Evolutionary conservation across 2,329 filamentous ascomycete species (phyloP).

Genomic region (Exophiala alcalophila): DNA sequence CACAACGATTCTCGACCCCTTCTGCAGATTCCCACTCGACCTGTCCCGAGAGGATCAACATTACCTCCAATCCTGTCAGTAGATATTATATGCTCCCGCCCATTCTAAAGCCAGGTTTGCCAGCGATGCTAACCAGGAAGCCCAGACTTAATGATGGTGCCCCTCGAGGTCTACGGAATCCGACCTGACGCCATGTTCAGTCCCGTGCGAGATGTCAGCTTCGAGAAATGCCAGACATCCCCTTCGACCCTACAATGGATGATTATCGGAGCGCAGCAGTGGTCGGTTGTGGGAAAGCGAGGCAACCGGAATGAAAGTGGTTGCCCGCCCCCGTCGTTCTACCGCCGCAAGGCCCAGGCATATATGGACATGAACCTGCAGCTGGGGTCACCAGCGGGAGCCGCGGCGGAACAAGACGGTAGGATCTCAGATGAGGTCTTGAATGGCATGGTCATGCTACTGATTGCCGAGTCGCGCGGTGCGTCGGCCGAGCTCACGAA

Average conservation of each 20-base stretch:
- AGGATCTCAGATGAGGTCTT: background rate
- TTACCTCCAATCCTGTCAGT: background rate
- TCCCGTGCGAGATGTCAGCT: background rate
- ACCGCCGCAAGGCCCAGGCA: background rate
- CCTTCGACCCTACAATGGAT: background rate
- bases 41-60: background rate
- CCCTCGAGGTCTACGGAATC: background rate
- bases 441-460: conserved; percentile 1
- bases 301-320: background rate
- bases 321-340: background rate
- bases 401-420: too few species aligned
- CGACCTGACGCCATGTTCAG: background rate
- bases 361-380: background rate
- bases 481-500: background rate
- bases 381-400: background rate
- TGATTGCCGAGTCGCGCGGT: conserved; percentile 1
- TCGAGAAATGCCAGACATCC: background rate
- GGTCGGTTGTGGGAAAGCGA: background rate
- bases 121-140: too few species aligned
- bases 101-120: too few species aligned
- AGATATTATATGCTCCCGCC: too few species aligned
- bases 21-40: conserved; percentile 1
- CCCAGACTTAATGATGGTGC: too few species aligned
- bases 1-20: background rate
- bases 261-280: background rate